These are phyloP conservation scores for Diplotaxis tenuifolia DNA, from an alignment of 345 rosid genomes.

Conservation along the genomic window DNA sequence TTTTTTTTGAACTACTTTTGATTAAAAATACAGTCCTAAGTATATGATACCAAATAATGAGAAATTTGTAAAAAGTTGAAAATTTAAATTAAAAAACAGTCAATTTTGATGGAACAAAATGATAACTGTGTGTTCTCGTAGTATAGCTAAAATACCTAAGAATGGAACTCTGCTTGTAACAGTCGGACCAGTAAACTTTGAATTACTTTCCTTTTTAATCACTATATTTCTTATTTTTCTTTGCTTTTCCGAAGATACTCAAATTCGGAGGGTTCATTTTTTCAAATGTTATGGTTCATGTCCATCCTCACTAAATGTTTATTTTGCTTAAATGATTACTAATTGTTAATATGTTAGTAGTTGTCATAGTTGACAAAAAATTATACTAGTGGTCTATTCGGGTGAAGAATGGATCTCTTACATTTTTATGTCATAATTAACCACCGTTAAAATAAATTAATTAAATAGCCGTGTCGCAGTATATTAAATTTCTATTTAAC, in stretches of 20 bases:
- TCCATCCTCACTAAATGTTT: neutral
- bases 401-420: no score
- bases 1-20: no score
- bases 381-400: no score
- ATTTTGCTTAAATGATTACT: neutral
- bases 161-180: slow-evolving; percentile 18
- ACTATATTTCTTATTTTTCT: neutral
- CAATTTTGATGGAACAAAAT: neutral
- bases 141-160: neutral
- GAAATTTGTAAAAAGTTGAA: neutral
- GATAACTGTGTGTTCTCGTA: no score
- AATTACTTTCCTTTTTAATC: neutral
- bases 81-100: neutral
- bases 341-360: no score
- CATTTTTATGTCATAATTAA: neutral
- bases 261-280: neutral
- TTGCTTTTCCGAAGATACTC: neutral
- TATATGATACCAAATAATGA: neutral
- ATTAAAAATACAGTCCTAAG: no score
- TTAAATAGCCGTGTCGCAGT: neutral
- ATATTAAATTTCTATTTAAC: slow-evolving; percentile 10
- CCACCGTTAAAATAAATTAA: neutral
- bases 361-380: neutral
- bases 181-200: slow-evolving; percentile 18
- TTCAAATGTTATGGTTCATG: neutral